Base-by-base conservation (phyloP, 1,284 basidiomycete genomes). In the Thelephora terrestris region DNA sequence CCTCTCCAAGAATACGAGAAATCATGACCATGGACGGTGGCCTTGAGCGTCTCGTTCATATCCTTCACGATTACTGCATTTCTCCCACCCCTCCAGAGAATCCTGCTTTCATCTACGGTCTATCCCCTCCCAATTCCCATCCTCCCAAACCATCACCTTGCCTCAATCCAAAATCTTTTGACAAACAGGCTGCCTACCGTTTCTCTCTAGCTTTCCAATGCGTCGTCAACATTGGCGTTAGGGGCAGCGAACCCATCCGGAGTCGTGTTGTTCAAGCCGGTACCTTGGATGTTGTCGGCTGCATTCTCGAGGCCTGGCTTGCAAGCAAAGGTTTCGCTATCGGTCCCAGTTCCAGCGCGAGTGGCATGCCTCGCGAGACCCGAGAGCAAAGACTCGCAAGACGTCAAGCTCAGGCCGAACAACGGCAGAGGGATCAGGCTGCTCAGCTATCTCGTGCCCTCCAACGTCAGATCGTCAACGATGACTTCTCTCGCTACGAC, bases 1-100 rank as follows among this genome's bases (percentile, higher is more conserved):
- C 95, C 5, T 97, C 93, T 0, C 94, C 95, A 3, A 82, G 94
- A 52, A 98, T 99, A 69, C 84, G 95, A 46, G 96, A 99, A 68
- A 97, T 97, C 61, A 88, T 99, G 75, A 95, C 93, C 39, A 83
- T 90, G 73, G 95, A 99, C 64, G 95, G 95, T 50, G 95, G 96
- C 2, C 81, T 99, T 37, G 95, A 99, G 64, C 84, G 94, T 21
- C 82, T 99, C 35, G 88, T 99, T 29, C 83, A 89, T 50, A 92
- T 99, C 55, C 72, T 93, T n/a, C 84, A 86, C 60, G 85, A 92
- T 55, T 91, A 91, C 55, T 90, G 84, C 64, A 66, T 86, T 34
- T 81, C 74, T 50, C 86, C 86, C 1, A 84, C 84, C 4, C 79
- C 81, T 0, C 83, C 83, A 27, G 83, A 85, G 58, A 85, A 84